Base-by-base conservation (phyloP, 306 rosid genomes). In the apple (Malus domestica) region DNA sequence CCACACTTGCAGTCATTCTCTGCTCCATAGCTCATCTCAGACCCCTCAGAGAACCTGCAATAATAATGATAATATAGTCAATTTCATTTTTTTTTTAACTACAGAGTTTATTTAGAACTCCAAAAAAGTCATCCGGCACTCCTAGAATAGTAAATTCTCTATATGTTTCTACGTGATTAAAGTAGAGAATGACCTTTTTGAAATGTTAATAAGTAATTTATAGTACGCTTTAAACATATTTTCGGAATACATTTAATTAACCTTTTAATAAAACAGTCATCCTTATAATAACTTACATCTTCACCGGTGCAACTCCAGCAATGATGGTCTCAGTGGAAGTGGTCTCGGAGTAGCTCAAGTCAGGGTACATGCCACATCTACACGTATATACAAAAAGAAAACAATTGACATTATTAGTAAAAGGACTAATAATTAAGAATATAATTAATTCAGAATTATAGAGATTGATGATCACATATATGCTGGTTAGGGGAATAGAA, bases 261-360 rank as follows among this genome's bases (percentile, higher is more conserved):
- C 55, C 55, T 4, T 15, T 51, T 51, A 11, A 9, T 0, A 23
- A 23, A 59, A 59, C 8, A 23, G 3, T 66, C 18, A 23, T 59
- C 18, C 23, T 59, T 49, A 1, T 16, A 23, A 33, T 5, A 15
- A 84, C 84, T 0, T 80, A 84, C 85, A n/a, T 65, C 73, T 84
- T 75, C 22, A 49, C 27, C 0, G 83, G 78, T 19, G 87, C 83
- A 65, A 84, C 70, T 13, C 87, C 87, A 46, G 71, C 75, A 67
- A 84, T 75, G 71, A 67, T 25, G 49, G 78, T 57, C n/a, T 44
- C 71, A 66, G 82, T 55, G 58, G 72, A 72, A 46, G n/a, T 70
- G 67, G 40, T 68, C 82, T 84, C 87, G 13, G 72, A 60, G 73
- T 69, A 72, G 45, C 73, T 55, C 14, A 84, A 57, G 71, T 71